Percentiles rank a stretch among this genome's conserved stretches.
These are phyloP conservation scores for Pseudogymnoascus sp. DNA, from an alignment of 2,329 filamentous ascomycete species.

Conservation along the genomic window DNA sequence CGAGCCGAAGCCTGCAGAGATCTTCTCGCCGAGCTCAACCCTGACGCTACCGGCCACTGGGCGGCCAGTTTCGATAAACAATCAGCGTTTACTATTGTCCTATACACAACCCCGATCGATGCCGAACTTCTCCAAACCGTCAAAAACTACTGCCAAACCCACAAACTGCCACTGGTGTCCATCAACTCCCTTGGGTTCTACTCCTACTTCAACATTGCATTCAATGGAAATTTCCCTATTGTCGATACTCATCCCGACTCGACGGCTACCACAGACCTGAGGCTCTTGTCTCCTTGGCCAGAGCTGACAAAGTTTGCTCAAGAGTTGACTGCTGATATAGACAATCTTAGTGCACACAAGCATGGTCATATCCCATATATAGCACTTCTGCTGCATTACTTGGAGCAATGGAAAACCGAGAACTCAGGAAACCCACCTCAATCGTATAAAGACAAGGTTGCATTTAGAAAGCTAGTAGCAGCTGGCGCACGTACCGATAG, in stretches of 20 bases:
- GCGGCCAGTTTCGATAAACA: constrained; percentile 39
- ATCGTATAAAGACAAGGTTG: constrained; percentile 77
- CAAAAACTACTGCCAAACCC: constrained; percentile 41
- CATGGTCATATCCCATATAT: constrained; percentile 91
- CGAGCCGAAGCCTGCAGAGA: constrained; percentile 72
- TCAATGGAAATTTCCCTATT: constrained; percentile 78
- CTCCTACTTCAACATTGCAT: constrained; percentile 72
- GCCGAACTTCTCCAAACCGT: constrained; percentile 43
- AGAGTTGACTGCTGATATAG: constrained; percentile 61
- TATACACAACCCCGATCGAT: constrained; percentile 53
- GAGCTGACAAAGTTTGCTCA: constrained; percentile 63
- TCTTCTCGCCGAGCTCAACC: constrained; percentile 79
- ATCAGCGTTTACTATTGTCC: constrained; percentile 49
- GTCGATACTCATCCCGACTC: constrained; percentile 93
- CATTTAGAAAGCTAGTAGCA: constrained; percentile 66
- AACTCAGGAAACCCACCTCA: constrained; percentile 63
- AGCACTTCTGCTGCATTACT: constrained; percentile 71
- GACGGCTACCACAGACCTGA: constrained; percentile 74
- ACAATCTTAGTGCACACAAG: constrained; percentile 64
- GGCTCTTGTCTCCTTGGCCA: constrained; percentile 78
- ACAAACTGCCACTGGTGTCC: constrained; percentile 68
- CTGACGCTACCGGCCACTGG: constrained; percentile 77
- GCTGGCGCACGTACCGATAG: constrained; percentile 62
- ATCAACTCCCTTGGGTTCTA: constrained; percentile 90
- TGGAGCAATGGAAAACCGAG: constrained; percentile 68